Evolutionary conservation across 495 filamentous ascomycete genomes (phyloP).

Genomic region (Apodospora peruviana): DNA sequence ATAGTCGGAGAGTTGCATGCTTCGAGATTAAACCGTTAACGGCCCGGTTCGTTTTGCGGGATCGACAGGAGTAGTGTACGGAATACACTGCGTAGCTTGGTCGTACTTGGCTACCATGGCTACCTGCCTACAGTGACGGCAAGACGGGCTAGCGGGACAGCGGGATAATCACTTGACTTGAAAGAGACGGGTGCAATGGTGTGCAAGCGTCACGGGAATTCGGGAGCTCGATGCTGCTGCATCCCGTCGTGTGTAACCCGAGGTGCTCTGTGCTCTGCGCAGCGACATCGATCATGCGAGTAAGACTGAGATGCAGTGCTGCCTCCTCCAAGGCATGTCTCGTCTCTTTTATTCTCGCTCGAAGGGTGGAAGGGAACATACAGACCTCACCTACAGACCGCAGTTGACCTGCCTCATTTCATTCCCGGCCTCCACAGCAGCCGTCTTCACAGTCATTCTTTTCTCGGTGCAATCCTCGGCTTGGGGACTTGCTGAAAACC

Average conservation of each 20-base stretch:
- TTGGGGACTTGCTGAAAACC: neutral
- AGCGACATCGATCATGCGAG: slow-evolving; percentile 19
- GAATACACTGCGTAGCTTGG: too few species aligned
- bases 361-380: too few species aligned
- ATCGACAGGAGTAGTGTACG: slow-evolving; percentile 11
- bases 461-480: slow-evolving; percentile 1
- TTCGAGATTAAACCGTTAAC: slow-evolving; percentile 6
- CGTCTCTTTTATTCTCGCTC: neutral
- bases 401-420: too few species aligned
- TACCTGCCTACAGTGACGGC: neutral
- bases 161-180: neutral
- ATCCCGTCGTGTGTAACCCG: slow-evolving; percentile 11
- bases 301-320: slow-evolving; percentile 13
- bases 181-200: neutral
- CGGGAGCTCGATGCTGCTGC: slow-evolving; percentile 16
- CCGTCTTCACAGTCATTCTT: slow-evolving; percentile 2
- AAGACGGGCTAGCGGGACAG: neutral
- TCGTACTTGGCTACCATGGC: too few species aligned
- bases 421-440: too few species aligned
- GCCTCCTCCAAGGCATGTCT: neutral
- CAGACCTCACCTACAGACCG: too few species aligned
- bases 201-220: neutral
- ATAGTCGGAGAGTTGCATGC: slow-evolving; percentile 1
- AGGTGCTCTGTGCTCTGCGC: neutral
- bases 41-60: slow-evolving; percentile 12